Conservation (phyloP, 768 basidiomycete genomes). For the Termitomyces sp. region DNA sequence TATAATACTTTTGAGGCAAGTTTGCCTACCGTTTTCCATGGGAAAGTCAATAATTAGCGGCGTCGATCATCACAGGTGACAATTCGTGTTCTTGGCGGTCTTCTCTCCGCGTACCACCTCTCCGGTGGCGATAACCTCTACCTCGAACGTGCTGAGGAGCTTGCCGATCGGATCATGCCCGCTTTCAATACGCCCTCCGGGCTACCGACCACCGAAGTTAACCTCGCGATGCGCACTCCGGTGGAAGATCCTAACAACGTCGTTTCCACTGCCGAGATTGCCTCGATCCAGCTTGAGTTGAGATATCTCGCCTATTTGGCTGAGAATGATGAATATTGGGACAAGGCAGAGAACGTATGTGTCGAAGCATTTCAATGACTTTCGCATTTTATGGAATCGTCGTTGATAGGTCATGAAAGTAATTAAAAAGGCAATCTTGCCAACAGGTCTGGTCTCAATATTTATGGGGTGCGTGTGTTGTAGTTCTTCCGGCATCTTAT, state of each 20-base stretch:
- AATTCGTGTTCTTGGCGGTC: slow-evolving; percentile 87
- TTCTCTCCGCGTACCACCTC: slow-evolving; percentile 85
- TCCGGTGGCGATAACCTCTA: slow-evolving; percentile 67
- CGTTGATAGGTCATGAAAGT: slow-evolving; percentile 54
- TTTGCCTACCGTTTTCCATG: not conserved
- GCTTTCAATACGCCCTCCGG: slow-evolving; percentile 82
- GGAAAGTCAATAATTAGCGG: not conserved
- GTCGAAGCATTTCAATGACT: not conserved
- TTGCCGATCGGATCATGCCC: slow-evolving; percentile 80
- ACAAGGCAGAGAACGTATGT: slow-evolving; percentile 67
- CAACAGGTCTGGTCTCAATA: slow-evolving; percentile 77
- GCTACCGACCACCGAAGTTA: slow-evolving; percentile 73
- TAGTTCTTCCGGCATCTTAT: not conserved
- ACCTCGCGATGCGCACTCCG: slow-evolving; percentile 61
- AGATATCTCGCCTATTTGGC: slow-evolving; percentile 79
- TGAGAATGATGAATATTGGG: slow-evolving; percentile 80
- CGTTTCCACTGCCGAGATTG: slow-evolving; percentile 81
- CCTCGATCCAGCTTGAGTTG: slow-evolving; percentile 88
- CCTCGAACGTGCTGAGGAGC: slow-evolving; percentile 74
- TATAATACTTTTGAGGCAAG: slow-evolving; percentile 90
- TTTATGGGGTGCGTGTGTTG: slow-evolving; percentile 61
- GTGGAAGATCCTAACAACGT: slow-evolving; percentile 59
- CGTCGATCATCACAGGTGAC: slow-evolving; percentile 59
- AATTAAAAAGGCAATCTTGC: slow-evolving; percentile 55
- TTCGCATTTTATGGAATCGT: not conserved